Evolutionary conservation across 495 filamentous ascomycete genomes (phyloP).

Genomic region (Cairneyella variabilis): DNA sequence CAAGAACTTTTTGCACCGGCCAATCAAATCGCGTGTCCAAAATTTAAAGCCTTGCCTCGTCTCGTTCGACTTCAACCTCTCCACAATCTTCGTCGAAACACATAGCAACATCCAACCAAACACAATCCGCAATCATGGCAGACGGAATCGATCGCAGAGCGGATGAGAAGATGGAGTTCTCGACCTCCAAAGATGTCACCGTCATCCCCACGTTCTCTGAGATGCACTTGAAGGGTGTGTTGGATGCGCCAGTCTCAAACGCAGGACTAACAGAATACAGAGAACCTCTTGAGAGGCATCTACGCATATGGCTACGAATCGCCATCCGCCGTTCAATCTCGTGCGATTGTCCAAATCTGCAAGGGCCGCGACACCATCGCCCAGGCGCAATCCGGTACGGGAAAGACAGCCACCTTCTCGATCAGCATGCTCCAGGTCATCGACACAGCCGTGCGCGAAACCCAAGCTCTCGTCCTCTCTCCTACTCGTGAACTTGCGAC

Average conservation of each 20-base stretch:
- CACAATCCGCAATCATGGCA: slow-evolving; percentile 57
- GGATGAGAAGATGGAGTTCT: slow-evolving; percentile 97
- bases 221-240: slow-evolving; percentile 71
- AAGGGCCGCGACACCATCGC: slow-evolving; percentile 98
- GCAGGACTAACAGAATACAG: slow-evolving; percentile 31
- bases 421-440: slow-evolving; percentile 96
- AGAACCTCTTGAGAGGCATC: slow-evolving; percentile 93
- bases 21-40: slow-evolving; percentile 9
- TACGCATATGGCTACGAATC: slow-evolving; percentile 99
- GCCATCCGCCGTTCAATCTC: slow-evolving; percentile 92
- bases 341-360: slow-evolving; percentile 97
- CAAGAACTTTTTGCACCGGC: slow-evolving; percentile 11
- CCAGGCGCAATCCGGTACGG: slow-evolving; percentile 98
- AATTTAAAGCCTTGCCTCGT: no score
- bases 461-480: slow-evolving; percentile 93
- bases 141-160: slow-evolving; percentile 91
- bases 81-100: not conserved
- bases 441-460: slow-evolving; percentile 78
- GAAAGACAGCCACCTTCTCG: slow-evolving; percentile 98
- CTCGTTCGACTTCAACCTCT: not conserved
- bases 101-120: not conserved
- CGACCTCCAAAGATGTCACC: slow-evolving; percentile 94
- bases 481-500: slow-evolving; percentile 96
- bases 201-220: slow-evolving; percentile 41
- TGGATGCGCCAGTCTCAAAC: not conserved